Base-by-base conservation (phyloP, 2,329 filamentous ascomycete genomes). In the Rhinocladiella similis region DNA sequence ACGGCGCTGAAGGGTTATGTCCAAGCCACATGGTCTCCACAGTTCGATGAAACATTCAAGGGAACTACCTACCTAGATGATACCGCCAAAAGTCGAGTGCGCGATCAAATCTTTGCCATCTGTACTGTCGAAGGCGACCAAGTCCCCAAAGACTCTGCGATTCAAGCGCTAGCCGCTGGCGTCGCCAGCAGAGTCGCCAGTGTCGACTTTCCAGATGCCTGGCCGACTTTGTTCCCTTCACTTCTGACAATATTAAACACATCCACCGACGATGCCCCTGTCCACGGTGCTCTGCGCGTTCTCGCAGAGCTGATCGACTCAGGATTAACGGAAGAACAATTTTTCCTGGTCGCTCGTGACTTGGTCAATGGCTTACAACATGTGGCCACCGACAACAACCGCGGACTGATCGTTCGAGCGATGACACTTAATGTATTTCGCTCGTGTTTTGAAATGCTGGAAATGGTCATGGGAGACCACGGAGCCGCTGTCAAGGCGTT, bases 391-490 rank as follows among this genome's bases (percentile, higher is more conserved):
- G 89, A 89, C 70, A 83, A 88, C 57, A 81, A 80, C 59, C 85
- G 90, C 65, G 91, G 90, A 69, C 81, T 88, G 9, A 84, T 85
- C 57, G 79, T 96, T 56, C 84, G 94, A 59, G 91, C 91, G 27
- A 79, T 97, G 64, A 90, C 94, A 38, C 88, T 97, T 41, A 90
- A 89, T 39, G 90, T 97, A 56, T 96, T 97, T 79, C 84, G 91
- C 55, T 86, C 86, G 47, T 96, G 91, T 74, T 96, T 99, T 71
- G 91, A 97, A 70, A 90, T 94, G 54, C 84, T 99, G 76, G 91
- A 97, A 74, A 96, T 97, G 84, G 89, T 97, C 63, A 89, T 96
- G 79, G 92, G 96, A 64, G 90, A 96, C 65, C 90, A 97, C 74
- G 89, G 90, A 67, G 82, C 83, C 56, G 90, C 90, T 53, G 91